A percentile compares a stretch with the other conserved stretches of the same genome.
Evolutionary conservation across 345 rosid genomes (phyloP).

Genomic region (Trapa incisa): DNA sequence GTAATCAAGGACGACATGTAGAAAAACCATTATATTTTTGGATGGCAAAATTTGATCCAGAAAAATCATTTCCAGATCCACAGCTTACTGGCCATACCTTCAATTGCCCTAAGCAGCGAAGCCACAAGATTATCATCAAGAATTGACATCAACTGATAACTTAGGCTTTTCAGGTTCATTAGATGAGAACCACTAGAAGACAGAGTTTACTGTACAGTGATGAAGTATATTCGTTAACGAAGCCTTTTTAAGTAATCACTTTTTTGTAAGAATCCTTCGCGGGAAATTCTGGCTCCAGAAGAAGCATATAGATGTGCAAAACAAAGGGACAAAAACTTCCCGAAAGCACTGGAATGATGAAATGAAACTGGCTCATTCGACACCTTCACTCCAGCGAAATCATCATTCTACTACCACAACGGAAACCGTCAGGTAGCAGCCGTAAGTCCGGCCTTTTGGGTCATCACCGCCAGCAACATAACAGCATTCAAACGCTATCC

Average conservation of each 20-base stretch:
- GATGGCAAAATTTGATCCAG: background rate
- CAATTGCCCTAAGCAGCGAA: background rate
- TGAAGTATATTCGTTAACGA: no score
- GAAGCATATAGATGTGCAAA: no score
- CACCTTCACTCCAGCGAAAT: conserved; percentile 24
- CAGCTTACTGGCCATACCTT: background rate
- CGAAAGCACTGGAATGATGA: background rate
- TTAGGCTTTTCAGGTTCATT: background rate
- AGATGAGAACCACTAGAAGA: no score
- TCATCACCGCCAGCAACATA: conserved; percentile 46
- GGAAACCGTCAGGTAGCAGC: conserved; percentile 26
- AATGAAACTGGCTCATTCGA: conserved; percentile 39
- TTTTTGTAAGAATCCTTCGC: no score
- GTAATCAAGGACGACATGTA: no score
- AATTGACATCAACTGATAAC: background rate
- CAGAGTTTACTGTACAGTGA: no score
- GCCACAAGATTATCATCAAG: background rate
- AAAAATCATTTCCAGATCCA: background rate
- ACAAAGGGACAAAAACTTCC: background rate
- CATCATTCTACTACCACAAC: conserved; percentile 50
- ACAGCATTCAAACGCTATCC: background rate
- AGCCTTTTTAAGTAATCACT: no score
- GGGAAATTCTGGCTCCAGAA: no score
- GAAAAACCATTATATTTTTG: background rate
- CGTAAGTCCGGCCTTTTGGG: conserved; percentile 61